Evolutionary conservation across 2,329 filamentous ascomycete genomes (phyloP).

Genomic region (Phyllosticta citriasiana): DNA sequence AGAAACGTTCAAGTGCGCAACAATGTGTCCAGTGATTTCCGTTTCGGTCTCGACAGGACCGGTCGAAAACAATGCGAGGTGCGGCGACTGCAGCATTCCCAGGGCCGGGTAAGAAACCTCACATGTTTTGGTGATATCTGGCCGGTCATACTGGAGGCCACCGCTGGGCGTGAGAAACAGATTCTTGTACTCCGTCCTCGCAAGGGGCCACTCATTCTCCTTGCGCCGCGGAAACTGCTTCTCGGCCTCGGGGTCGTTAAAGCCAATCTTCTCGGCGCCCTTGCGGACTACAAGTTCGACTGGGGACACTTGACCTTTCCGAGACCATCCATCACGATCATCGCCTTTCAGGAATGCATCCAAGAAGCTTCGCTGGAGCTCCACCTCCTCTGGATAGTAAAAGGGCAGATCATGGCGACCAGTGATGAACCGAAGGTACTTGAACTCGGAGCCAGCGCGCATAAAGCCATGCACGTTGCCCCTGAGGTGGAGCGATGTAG

Average conservation of each 20-base stretch:
- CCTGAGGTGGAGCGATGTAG: slow-evolving; percentile 57
- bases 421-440: slow-evolving; percentile 60
- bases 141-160: slow-evolving; percentile 29
- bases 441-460: slow-evolving; percentile 54
- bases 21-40: slow-evolving; percentile 59
- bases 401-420: slow-evolving; percentile 64
- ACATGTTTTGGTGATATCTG: slow-evolving; percentile 14
- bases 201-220: slow-evolving; percentile 58
- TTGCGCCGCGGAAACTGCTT: slow-evolving; percentile 44
- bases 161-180: slow-evolving; percentile 47
- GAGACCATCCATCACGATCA: slow-evolving; percentile 51
- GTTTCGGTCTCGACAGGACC: slow-evolving; percentile 50
- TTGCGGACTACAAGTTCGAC: slow-evolving; percentile 54
- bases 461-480: slow-evolving; percentile 59
- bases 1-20: slow-evolving; percentile 55
- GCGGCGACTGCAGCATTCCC: slow-evolving; percentile 44
- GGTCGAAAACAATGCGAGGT: slow-evolving; percentile 49
- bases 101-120: slow-evolving; percentile 51
- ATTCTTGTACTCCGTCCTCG: slow-evolving; percentile 52
- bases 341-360: slow-evolving; percentile 62
- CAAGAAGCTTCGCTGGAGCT: slow-evolving; percentile 56
- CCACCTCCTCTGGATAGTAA: slow-evolving; percentile 60
- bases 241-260: slow-evolving; percentile 54
- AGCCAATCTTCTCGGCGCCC: slow-evolving; percentile 48
- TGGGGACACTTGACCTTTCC: slow-evolving; percentile 47